Evolutionary conservation across 805 yeast species (phyloP).

Genomic region (Cyberlindnera euphorbiiphila): DNA sequence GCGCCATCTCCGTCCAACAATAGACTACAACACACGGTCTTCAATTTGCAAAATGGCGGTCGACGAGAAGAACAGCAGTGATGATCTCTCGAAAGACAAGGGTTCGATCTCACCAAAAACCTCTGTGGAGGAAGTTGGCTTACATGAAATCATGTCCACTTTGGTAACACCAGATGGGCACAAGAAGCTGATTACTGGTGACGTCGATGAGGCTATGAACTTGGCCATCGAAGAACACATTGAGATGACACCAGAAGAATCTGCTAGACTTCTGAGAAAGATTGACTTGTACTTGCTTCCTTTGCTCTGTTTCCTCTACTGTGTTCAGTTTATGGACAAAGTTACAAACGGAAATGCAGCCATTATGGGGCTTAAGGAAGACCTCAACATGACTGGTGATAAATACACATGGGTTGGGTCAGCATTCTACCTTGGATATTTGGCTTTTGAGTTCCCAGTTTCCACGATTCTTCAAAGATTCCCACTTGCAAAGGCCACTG

Average conservation of each 20-base stretch:
- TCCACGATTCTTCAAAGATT: conserved; percentile 54
- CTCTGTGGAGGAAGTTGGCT: too few relatives aligned
- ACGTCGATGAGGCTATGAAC: background rate
- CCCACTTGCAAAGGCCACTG: conserved; percentile 49
- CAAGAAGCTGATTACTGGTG: background rate
- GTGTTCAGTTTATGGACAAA: conserved; percentile 9
- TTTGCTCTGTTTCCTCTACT: conserved; percentile 2
- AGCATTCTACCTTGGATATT: conserved; percentile 59
- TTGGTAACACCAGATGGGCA: background rate
- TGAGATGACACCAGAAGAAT: conserved; percentile 4
- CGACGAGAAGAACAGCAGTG: too few relatives aligned
- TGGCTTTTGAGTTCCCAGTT: too few relatives aligned
- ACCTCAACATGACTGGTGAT: conserved; percentile 40
- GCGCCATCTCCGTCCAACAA: too few relatives aligned
- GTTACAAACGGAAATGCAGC: conserved; percentile 35
- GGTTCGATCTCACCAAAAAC: too few relatives aligned
- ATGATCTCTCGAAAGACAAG: too few relatives aligned
- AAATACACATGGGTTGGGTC: conserved; percentile 53
- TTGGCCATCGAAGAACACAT: conserved; percentile 1
- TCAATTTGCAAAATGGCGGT: too few relatives aligned
- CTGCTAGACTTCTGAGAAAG: conserved; percentile 6
- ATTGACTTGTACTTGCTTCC: conserved; percentile 7
- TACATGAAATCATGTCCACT: background rate
- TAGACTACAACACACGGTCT: too few relatives aligned
- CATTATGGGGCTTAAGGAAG: conserved; percentile 45